Percentiles rank a stretch among this genome's conserved stretches.
These are phyloP conservation scores for Kodamaea neixiangensis DNA, from an alignment of 805 yeast species.

Conservation along the genomic window DNA sequence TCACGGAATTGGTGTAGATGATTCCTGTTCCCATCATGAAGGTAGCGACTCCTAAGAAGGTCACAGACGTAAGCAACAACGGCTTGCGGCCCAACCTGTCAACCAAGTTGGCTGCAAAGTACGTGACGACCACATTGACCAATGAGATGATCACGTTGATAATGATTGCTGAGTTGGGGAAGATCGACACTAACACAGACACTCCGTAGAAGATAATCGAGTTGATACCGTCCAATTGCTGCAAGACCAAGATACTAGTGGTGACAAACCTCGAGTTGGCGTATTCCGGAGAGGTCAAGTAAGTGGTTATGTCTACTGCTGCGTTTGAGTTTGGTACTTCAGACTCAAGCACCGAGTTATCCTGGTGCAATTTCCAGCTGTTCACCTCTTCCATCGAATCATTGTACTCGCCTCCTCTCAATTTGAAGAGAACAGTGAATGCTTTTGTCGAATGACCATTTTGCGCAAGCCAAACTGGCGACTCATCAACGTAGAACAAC, in stretches of 20 bases:
- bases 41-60: conserved; percentile 67
- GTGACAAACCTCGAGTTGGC: conserved; percentile 63
- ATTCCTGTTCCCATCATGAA: conserved; percentile 70
- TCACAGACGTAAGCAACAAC: conserved; percentile 63
- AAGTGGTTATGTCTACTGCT: conserved; percentile 36
- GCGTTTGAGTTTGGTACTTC: conserved; percentile 14
- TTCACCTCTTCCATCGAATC: conserved; percentile 38
- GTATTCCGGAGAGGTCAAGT: conserved; percentile 54
- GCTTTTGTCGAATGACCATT: conserved; percentile 49
- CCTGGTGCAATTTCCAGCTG: conserved; percentile 28
- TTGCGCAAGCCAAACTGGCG: conserved; percentile 78
- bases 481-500: conserved; percentile 56
- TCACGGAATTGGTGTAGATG: conserved; percentile 40
- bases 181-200: conserved; percentile 65
- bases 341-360: conserved; percentile 5
- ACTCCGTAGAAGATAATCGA: conserved; percentile 94
- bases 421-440: conserved; percentile 32
- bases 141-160: conserved; percentile 78
- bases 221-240: conserved; percentile 92
- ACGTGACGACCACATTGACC: conserved; percentile 74
- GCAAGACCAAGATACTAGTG: conserved; percentile 73
- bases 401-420: conserved; percentile 43
- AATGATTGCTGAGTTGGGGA: conserved; percentile 70
- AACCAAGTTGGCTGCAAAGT: conserved; percentile 70
- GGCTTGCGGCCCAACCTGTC: conserved; percentile 77